A percentile compares a stretch with the other conserved stretches of the same genome.
phyloP scores from a whole-genome alignment of 1,284 basidiomycete species.

The Hymenochaete sp. region DNA sequence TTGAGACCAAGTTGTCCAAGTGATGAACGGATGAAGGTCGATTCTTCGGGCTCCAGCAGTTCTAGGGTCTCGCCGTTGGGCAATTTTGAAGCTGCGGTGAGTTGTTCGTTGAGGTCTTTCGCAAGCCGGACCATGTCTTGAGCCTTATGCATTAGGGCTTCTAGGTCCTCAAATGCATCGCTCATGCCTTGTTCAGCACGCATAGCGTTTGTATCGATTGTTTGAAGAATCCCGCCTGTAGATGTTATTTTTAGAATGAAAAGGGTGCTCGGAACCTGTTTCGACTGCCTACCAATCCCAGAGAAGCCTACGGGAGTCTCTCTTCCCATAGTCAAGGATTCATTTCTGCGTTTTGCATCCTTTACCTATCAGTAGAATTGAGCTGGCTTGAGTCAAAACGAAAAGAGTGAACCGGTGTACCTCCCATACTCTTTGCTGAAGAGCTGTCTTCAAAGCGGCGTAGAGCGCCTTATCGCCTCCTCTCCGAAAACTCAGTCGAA shows the following conservation, averaged over 20 bases:
- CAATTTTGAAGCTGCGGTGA: slow-evolving; percentile 34
- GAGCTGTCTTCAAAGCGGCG: slow-evolving; percentile 62
- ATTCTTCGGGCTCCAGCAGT: slow-evolving; percentile 61
- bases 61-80: slow-evolving; percentile 21
- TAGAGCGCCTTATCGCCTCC: slow-evolving; percentile 88
- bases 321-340: background rate
- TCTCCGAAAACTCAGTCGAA: slow-evolving; percentile 83
- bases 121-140: slow-evolving; percentile 90
- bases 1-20: slow-evolving; percentile 83
- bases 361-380: slow-evolving; percentile 8
- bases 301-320: slow-evolving; percentile 21
- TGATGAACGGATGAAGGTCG: slow-evolving; percentile 80
- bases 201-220: slow-evolving; percentile 10
- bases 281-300: slow-evolving; percentile 42
- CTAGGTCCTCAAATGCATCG: slow-evolving; percentile 80
- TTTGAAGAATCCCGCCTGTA: slow-evolving; percentile 16
- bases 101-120: slow-evolving; percentile 77
- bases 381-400: slow-evolving; percentile 24
- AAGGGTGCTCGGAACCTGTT: background rate
- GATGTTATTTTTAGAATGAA: background rate
- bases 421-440: slow-evolving; percentile 81
- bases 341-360: background rate
- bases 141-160: slow-evolving; percentile 87
- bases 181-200: slow-evolving; percentile 57
- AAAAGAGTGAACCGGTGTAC: slow-evolving; percentile 30